Evolutionary conservation across 2,329 filamentous ascomycete genomes (phyloP).

Genomic region (Geosmithia morbida): DNA sequence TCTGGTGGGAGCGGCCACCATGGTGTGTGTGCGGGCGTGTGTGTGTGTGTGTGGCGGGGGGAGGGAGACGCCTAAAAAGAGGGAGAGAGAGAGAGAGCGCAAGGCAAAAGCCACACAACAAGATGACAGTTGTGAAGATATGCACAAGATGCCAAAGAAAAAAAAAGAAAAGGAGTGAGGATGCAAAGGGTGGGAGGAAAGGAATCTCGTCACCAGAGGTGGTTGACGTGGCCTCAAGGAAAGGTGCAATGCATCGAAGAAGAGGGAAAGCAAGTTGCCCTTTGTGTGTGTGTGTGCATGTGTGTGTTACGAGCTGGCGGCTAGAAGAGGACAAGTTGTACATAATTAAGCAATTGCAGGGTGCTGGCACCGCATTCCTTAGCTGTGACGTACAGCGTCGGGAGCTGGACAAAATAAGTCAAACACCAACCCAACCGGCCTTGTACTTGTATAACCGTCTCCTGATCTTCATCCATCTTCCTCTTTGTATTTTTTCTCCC

Average conservation of each 20-base stretch:
- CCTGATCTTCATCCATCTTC: too few species aligned
- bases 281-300: not conserved
- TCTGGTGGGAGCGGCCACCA: conserved; percentile 16
- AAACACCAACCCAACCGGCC: too few species aligned
- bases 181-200: not conserved
- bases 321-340: not conserved
- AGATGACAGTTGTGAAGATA: not conserved
- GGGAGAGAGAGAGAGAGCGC: too few species aligned
- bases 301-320: not conserved
- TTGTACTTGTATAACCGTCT: too few species aligned
- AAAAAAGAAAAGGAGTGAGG: not conserved
- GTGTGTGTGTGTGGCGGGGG: not conserved
- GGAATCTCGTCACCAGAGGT: conserved; percentile 1
- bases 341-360: not conserved
- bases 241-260: not conserved
- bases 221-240: conserved; percentile 21
- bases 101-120: not conserved
- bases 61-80: not conserved
- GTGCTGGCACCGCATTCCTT: not conserved
- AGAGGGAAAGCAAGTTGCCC: not conserved
- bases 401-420: too few species aligned
- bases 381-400: not conserved
- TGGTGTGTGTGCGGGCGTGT: conserved; percentile 8
- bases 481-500: too few species aligned
- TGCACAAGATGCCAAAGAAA: not conserved